Percentiles rank a stretch among this genome's conserved stretches.
Conservation (phyloP, 116 monocot genomes). For the Trichopus zeylanicus region DNA sequence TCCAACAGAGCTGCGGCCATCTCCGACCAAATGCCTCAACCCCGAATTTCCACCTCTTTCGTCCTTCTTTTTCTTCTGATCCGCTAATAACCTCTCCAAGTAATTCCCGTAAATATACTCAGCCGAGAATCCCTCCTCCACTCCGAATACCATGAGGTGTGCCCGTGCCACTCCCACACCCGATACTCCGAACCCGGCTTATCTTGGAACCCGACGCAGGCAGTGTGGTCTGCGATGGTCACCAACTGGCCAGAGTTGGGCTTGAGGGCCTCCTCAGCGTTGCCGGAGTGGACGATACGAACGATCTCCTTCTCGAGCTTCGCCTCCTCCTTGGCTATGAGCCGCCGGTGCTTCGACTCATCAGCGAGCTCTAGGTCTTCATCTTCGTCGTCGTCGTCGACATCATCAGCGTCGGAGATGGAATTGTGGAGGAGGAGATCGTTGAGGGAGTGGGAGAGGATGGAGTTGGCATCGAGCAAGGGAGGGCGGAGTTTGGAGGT, state of each 20-base stretch:
- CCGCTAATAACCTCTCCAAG: constrained; percentile 46
- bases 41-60: constrained; percentile 26
- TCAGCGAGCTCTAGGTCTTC: too few species aligned
- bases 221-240: constrained; percentile 59
- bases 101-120: constrained; percentile 93
- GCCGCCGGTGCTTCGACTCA: constrained; percentile 20
- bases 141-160: constrained; percentile 83
- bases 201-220: constrained; percentile 80
- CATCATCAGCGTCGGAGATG: constrained; percentile 4
- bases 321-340: constrained; percentile 68
- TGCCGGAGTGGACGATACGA: constrained; percentile 47
- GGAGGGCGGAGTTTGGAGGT: constrained; percentile 72
- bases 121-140: constrained; percentile 70
- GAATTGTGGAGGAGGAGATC: constrained; percentile 47
- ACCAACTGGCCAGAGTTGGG: constrained; percentile 91
- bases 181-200: constrained; percentile 55
- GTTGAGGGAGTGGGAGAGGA: constrained; percentile 51
- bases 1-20: constrained; percentile 3
- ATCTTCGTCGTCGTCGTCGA: constrained; percentile 10
- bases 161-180: constrained; percentile 98
- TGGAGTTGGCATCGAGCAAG: constrained; percentile 47
- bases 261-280: constrained; percentile 45
- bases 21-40: constrained; percentile 59
- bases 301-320: constrained; percentile 86
- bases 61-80: constrained; percentile 11